phyloP scores from a whole-genome alignment of 208 protist genomes.

The Histomonas meleagridis region DNA sequence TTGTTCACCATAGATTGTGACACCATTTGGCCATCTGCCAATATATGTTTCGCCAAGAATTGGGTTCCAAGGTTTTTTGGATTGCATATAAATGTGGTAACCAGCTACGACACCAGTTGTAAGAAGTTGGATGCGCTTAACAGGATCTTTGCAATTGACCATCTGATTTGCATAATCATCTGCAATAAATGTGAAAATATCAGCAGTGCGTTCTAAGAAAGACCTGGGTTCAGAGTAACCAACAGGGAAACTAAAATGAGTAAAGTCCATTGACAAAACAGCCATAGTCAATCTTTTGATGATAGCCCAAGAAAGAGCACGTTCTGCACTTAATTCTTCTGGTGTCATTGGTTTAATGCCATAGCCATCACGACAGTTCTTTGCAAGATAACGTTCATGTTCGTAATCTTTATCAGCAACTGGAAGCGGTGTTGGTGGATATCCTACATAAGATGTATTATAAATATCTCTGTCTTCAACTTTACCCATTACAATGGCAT shows the following conservation, averaged over 20 bases:
- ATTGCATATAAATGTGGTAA: neutral
- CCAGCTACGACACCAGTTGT: neutral
- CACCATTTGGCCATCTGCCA: constrained; percentile 37
- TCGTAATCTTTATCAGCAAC: neutral
- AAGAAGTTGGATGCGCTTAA: neutral
- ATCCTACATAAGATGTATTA: neutral
- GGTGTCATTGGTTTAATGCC: neutral
- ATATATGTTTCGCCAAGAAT: constrained; percentile 41
- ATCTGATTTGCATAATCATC: neutral
- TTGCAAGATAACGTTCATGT: neutral
- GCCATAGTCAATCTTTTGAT: neutral
- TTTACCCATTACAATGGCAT: too few relatives aligned
- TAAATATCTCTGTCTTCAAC: too few relatives aligned
- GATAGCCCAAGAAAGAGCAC: neutral
- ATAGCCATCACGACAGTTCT: neutral
- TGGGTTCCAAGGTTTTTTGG: constrained; percentile 41
- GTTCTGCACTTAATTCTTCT: neutral
- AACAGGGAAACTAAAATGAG: neutral
- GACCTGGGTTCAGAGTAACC: neutral
- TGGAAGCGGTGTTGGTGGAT: neutral
- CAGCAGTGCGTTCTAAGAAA: constrained; percentile 1
- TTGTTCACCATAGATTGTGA: constrained; percentile 40
- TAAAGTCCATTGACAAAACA: neutral
- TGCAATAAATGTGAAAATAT: constrained; percentile 14
- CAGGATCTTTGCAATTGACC: neutral